Conservation (phyloP, 225 moss, liverwort and hornwort genomes). For the Pleurozium schreberi region DNA sequence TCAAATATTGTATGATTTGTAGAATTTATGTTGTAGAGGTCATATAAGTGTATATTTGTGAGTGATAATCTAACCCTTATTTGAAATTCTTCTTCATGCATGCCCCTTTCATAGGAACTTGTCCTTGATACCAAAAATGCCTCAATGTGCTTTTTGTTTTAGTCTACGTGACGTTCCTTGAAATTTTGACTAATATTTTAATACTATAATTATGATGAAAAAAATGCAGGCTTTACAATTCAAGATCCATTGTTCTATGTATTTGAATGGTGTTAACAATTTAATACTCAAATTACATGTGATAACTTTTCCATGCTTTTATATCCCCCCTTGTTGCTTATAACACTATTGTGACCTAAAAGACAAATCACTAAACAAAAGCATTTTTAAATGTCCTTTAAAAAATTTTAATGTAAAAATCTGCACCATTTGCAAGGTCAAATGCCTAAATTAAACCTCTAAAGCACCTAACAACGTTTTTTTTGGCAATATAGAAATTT, state of each 20-base stretch:
- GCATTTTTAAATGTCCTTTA: background rate
- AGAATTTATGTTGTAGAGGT: no score
- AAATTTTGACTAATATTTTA: background rate
- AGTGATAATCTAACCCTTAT: no score
- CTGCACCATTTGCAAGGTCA: background rate
- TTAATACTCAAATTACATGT: no score
- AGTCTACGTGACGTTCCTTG: fast-evolving
- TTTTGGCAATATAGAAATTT: no score
- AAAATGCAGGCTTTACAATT: no score
- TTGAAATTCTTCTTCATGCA: no score
- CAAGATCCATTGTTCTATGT: background rate
- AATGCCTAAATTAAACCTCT: no score
- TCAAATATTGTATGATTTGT: background rate
- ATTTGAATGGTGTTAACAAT: background rate
- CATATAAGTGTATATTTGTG: no score
- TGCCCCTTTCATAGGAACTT: no score
- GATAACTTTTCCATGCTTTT: background rate
- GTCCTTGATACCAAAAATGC: background rate
- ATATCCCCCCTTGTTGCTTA: background rate
- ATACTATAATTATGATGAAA: background rate
- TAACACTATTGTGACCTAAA: background rate
- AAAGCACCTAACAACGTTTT: no score
- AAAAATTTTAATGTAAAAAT: background rate
- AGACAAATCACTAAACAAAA: background rate
- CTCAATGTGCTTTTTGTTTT: background rate